phyloP scores from a whole-genome alignment of 2,329 filamentous ascomycete species.

The Fusarium ambrosium region DNA sequence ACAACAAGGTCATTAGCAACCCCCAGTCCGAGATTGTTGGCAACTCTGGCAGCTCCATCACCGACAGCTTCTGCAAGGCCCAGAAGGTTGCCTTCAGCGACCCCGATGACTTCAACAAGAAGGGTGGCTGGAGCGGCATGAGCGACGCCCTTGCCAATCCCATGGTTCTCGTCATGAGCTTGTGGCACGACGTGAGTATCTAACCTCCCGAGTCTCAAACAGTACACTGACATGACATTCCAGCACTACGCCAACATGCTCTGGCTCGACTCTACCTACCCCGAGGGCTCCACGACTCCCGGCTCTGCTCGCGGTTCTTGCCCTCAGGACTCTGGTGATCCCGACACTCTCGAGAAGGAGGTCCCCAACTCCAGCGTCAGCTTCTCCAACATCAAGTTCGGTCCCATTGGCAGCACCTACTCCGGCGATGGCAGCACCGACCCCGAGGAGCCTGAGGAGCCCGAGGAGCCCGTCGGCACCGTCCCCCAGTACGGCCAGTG shows the following conservation, averaged over 20 bases:
- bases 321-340: constrained; percentile 64
- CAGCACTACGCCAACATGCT: constrained; percentile 75
- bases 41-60: constrained; percentile 64
- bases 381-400: constrained; percentile 72
- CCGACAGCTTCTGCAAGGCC: constrained; percentile 67
- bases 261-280: constrained; percentile 79
- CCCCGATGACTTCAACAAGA: constrained; percentile 63
- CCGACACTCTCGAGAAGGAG: constrained; percentile 61
- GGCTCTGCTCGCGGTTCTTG: constrained; percentile 70
- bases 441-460: constrained; percentile 1
- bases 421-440: constrained; percentile 1
- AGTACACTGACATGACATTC: constrained; percentile 15
- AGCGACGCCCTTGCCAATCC: constrained; percentile 56
- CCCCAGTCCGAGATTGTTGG: constrained; percentile 57
- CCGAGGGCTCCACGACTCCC: constrained; percentile 59
- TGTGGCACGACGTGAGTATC: constrained; percentile 70
- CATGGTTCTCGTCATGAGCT: constrained; percentile 65
- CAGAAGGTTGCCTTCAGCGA: constrained; percentile 72
- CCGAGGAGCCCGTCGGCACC: constrained; percentile 31
- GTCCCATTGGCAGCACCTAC: constrained; percentile 67
- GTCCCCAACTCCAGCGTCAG: constrained; percentile 64
- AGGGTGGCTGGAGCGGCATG: constrained; percentile 72
- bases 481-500: constrained; percentile 35
- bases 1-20: constrained; percentile 71
- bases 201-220: neutral